Evolutionary conservation across 202 grass and related monocot genomes (phyloP), one percentile per base, ranked within the genome.

Genomic region (Panicum virgatum): DNA sequence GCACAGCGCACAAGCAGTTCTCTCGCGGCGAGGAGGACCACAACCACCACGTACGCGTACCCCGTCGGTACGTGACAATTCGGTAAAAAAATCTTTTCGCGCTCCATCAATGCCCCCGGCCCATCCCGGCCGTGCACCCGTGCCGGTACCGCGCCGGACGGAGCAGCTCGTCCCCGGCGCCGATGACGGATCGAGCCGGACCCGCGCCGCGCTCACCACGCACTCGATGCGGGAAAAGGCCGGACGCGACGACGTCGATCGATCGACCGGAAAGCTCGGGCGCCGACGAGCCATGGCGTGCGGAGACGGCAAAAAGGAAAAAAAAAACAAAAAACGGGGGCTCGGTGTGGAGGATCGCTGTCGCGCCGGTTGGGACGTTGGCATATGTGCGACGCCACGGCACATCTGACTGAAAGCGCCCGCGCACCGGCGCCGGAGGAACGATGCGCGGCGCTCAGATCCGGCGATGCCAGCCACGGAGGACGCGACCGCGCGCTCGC

Each of bases 281-380:
- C 14, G 2, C 34, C 32, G 32, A 0, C 68, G 29, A 16, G 16
- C 1, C 11, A 25, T 82, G 65, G 60, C 64, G 48, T 77, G 64
- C 27, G 3, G 34, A 29, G 47, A 12, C 13, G 9, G 52, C 36
- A 34, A 51, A 40, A 29, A 53, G 7, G 19, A 8, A n/a, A 50
- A 1, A 1, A 50, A 8, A 0, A 14, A n/a, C n/a, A 14, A 18
- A 29, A 72, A 43, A 30, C 57, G 52, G 9, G 79, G 32, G 59
- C n/a, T 12, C 59, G 87, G 73, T 90, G 73, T 90, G 0, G 62
- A 51, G 67, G 34, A 68, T 90, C 60, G 54, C 59, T 86, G 40
- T 86, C 83, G 3, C 44, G 43, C 60, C 11, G 11, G 83, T 60
- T 86, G 38, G 25, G n/a, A 51, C 30, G 18, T 74, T 74, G 61